A percentile compares a stretch with the other conserved stretches of the same genome.
Evolutionary conservation across 441 rosid genomes (phyloP).

Genomic region (Monsonia emarginata): DNA sequence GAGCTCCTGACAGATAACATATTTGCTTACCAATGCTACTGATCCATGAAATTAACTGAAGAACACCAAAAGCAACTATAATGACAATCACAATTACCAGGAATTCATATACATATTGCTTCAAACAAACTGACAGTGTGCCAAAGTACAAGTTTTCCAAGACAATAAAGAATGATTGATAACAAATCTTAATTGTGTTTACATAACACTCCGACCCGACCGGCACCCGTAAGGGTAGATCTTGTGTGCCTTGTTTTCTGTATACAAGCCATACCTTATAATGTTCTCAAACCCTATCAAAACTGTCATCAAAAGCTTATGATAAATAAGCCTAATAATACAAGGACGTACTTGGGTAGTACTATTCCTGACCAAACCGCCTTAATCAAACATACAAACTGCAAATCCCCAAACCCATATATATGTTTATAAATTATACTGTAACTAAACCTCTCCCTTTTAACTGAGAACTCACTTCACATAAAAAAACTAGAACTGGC

Average conservation of each 20-base stretch:
- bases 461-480: conserved; percentile 30
- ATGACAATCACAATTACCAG: no score
- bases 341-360: conserved; percentile 9
- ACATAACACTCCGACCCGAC: conserved; percentile 18
- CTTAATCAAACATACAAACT: conserved; percentile 18
- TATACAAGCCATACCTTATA: conserved; percentile 15
- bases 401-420: conserved; percentile 18
- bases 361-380: conserved; percentile 19
- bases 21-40: no score
- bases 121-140: not conserved
- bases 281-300: conserved; percentile 22
- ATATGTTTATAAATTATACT: conserved; percentile 15
- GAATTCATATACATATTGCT: no score
- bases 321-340: conserved; percentile 13
- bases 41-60: no score
- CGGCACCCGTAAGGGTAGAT: conserved; percentile 7
- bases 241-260: not conserved
- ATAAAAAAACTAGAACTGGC: conserved; percentile 42
- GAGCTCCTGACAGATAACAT: no score
- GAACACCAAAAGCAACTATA: no score
- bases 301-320: conserved; percentile 31
- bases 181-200: conserved; percentile 16
- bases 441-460: conserved; percentile 24
- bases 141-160: not conserved
- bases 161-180: conserved; percentile 17